These are phyloP conservation scores for Somion occarium DNA, from an alignment of 1,284 basidiomycete species.

Conservation along the genomic window DNA sequence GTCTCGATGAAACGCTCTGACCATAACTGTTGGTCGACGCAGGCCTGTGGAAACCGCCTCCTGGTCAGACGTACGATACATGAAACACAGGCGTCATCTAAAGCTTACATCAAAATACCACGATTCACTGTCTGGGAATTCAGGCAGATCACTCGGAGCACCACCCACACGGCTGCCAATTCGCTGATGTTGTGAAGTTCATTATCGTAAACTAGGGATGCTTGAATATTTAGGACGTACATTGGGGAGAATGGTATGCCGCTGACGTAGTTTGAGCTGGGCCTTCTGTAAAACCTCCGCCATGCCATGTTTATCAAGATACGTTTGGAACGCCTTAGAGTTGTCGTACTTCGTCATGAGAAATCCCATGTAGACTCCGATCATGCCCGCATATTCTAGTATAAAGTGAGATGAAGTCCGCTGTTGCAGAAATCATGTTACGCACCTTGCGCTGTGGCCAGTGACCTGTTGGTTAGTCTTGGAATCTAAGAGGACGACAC, in stretches of 20 bases:
- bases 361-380: constrained; percentile 10
- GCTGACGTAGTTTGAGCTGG: constrained; percentile 15
- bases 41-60: too few species aligned
- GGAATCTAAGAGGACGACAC: too few species aligned
- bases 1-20: constrained; percentile 8
- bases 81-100: not conserved
- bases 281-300: constrained; percentile 11
- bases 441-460: too few species aligned
- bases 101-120: constrained; percentile 7
- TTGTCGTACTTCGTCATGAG: constrained; percentile 22
- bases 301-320: constrained; percentile 19
- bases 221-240: constrained; percentile 7
- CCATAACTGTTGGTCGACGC: not conserved
- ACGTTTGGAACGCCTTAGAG: constrained; percentile 23
- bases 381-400: not conserved
- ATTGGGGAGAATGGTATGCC: constrained; percentile 14
- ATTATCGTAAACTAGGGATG: too few species aligned
- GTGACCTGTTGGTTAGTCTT: too few species aligned
- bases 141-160: not conserved
- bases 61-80: not conserved
- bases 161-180: not conserved
- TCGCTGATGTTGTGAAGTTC: not conserved
- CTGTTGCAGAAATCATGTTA: too few species aligned
- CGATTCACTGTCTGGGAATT: constrained; percentile 5
- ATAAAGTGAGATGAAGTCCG: too few species aligned